These are phyloP conservation scores for Zasmidium angulare DNA, from an alignment of 2,329 filamentous ascomycete genomes.

Conservation along the genomic window DNA sequence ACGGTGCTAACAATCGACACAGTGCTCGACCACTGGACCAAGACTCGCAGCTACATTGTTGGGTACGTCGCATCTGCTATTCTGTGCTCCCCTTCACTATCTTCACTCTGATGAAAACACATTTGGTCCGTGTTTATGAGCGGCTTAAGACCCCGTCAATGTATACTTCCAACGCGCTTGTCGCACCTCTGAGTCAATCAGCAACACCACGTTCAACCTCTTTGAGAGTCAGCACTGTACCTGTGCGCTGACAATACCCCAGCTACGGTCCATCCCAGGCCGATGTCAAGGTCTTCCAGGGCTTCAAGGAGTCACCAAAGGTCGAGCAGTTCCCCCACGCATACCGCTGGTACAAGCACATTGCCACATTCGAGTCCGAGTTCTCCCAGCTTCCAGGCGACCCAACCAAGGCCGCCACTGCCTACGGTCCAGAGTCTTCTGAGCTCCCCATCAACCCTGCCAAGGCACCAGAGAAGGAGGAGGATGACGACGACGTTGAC, in stretches of 20 bases:
- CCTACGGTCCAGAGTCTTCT: constrained; percentile 82
- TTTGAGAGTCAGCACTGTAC: not conserved
- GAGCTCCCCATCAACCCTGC: constrained; percentile 82
- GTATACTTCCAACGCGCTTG: constrained; percentile 73
- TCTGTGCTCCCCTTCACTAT: constrained; percentile 25
- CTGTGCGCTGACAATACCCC: constrained; percentile 11
- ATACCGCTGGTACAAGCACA: constrained; percentile 99
- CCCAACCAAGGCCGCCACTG: constrained; percentile 80
- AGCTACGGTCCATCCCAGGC: constrained; percentile 80
- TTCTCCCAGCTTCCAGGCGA: constrained; percentile 90
- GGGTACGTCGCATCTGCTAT: constrained; percentile 61
- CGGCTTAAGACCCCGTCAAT: constrained; percentile 87
- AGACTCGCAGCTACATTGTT: constrained; percentile 76
- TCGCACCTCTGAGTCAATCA: constrained; percentile 69
- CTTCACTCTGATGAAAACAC: constrained; percentile 68
- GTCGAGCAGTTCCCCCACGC: constrained; percentile 88
- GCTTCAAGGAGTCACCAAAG: constrained; percentile 71
- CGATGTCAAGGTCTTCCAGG: constrained; percentile 95
- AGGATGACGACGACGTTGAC: constrained; percentile 77
- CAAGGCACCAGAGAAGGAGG: constrained; percentile 68
- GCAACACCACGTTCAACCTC: constrained; percentile 20
- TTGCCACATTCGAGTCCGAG: constrained; percentile 87
- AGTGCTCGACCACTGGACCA: constrained; percentile 73
- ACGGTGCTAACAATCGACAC: constrained; percentile 14
- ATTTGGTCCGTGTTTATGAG: constrained; percentile 96